A percentile compares a stretch with the other conserved stretches of the same genome.
phyloP scores from a whole-genome alignment of 805 yeast genomes.

The Lipomyces kockii region DNA sequence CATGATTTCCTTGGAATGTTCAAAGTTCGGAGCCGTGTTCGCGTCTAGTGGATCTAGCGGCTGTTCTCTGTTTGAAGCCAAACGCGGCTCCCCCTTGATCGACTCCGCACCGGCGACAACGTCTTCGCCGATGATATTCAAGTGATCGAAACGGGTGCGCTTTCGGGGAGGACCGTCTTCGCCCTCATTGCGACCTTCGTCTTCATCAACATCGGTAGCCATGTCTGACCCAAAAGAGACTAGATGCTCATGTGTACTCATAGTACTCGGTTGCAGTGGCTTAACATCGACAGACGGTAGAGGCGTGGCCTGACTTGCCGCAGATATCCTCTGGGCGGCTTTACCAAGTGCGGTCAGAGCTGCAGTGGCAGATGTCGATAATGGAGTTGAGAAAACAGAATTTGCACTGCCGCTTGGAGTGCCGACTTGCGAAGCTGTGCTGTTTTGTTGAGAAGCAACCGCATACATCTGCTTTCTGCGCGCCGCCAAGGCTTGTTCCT shows the following conservation, averaged over 20 bases:
- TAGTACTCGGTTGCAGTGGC: constrained; percentile 2
- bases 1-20: constrained; percentile 51
- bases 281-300: constrained; percentile 4
- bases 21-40: constrained; percentile 43
- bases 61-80: constrained; percentile 3
- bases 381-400: constrained; percentile 4
- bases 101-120: background rate
- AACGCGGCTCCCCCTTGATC: background rate
- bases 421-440: constrained; percentile 12
- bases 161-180: constrained; percentile 30
- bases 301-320: background rate
- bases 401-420: constrained; percentile 2
- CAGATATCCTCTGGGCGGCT: constrained; percentile 9
- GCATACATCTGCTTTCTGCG: constrained; percentile 43
- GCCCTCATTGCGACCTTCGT: constrained; percentile 9
- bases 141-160: constrained; percentile 21
- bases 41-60: constrained; percentile 38
- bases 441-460: constrained; percentile 21
- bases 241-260: background rate
- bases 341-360: constrained; percentile 32
- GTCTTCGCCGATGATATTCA: constrained; percentile 1
- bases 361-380: constrained; percentile 24
- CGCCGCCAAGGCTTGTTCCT: constrained; percentile 54
- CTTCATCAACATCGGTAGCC: constrained; percentile 33
- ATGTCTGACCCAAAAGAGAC: constrained; percentile 20